phyloP scores from a whole-genome alignment of 768 basidiomycete species.

The Kwoniella heveanensis region DNA sequence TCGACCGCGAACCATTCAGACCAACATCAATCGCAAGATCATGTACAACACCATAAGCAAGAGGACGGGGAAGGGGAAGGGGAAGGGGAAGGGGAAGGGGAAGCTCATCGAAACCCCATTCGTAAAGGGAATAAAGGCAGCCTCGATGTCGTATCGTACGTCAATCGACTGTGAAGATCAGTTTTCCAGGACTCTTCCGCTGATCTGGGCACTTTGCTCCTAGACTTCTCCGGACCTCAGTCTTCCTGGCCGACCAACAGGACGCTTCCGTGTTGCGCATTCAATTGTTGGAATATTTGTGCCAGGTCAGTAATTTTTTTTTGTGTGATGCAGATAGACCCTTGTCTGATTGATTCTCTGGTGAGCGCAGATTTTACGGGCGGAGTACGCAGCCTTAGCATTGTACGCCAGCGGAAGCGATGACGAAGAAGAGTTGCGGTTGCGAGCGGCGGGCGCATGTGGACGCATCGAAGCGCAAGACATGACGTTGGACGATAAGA shows the following conservation, averaged over 20 bases:
- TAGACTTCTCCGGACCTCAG: constrained; percentile 36
- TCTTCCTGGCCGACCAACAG: constrained; percentile 35
- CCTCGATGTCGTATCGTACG: constrained; percentile 40
- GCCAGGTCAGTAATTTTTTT: background rate
- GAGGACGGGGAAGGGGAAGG: background rate
- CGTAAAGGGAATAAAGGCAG: constrained; percentile 7
- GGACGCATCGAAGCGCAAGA: constrained; percentile 29
- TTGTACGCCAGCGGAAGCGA: constrained; percentile 12
- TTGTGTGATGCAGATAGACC: background rate
- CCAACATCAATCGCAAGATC: background rate
- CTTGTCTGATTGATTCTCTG: background rate
- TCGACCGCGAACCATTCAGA: background rate
- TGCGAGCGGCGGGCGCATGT: constrained; percentile 30
- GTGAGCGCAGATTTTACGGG: constrained; percentile 23
- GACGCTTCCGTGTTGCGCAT: constrained; percentile 31
- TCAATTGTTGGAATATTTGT: constrained; percentile 15
- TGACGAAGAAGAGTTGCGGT: constrained; percentile 4
- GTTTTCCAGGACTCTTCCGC: too few species aligned
- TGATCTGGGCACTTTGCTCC: background rate
- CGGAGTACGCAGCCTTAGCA: constrained; percentile 41
- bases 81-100: too few species aligned
- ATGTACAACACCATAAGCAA: background rate
- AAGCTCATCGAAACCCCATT: too few species aligned
- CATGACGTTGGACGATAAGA: constrained; percentile 19
- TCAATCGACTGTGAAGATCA: background rate